Evolutionary conservation across 208 protist species (phyloP).

Genomic region (Novymonas esmeraldas): DNA sequence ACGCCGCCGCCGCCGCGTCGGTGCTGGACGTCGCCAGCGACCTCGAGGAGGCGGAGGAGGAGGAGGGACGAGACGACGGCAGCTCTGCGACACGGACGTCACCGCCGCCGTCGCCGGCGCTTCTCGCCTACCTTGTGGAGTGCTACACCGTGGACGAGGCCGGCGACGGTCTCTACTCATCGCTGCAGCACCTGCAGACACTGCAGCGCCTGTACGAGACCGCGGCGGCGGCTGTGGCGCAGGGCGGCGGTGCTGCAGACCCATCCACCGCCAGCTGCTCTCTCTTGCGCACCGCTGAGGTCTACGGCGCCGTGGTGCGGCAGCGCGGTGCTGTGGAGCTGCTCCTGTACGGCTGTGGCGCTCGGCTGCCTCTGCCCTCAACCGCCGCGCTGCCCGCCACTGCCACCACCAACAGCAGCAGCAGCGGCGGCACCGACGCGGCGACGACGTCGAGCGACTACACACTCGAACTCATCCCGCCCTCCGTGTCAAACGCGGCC

Average conservation of each 20-base stretch:
- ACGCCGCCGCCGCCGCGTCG: not conserved
- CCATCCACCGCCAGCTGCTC: conserved; percentile 13
- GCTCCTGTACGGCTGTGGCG: conserved; percentile 45
- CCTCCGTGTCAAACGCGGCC: not conserved
- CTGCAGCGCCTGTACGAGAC: conserved; percentile 13
- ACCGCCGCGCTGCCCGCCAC: too few species aligned
- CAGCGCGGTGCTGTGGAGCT: conserved; percentile 71
- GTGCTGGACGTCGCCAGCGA: not conserved
- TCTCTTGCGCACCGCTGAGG: conserved; percentile 33
- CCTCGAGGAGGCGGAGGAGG: not conserved
- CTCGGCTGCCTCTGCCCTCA: conserved; percentile 16
- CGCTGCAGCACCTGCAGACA: conserved; percentile 14
- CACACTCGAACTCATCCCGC: conserved; percentile 17
- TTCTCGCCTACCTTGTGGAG: conserved; percentile 39
- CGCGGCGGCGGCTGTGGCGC: conserved; percentile 5
- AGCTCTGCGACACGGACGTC: not conserved
- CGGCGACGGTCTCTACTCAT: conserved; percentile 61
- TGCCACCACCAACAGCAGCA: not conserved
- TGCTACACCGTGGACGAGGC: conserved; percentile 64
- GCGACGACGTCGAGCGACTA: conserved; percentile 9
- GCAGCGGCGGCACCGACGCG: not conserved
- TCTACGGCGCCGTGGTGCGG: conserved; percentile 52
- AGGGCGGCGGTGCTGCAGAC: conserved; percentile 3
- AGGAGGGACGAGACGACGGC: not conserved
- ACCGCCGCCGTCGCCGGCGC: conserved; percentile 11